Evolutionary conservation across 345 rosid species (phyloP).

Genomic region (Salix suchowensis): DNA sequence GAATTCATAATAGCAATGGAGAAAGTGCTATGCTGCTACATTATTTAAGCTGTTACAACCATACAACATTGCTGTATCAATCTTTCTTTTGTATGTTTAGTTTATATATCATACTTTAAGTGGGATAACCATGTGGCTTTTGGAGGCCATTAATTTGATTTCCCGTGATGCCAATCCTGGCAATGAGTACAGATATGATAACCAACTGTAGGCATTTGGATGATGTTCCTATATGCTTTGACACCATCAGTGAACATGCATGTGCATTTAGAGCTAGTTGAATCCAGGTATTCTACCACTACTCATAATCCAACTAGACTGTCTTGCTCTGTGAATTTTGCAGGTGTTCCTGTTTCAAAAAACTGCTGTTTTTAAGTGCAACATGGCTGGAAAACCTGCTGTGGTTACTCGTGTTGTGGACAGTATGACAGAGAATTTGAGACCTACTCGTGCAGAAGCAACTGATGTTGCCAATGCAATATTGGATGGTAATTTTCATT

Average conservation of each 20-base stretch:
- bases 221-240: neutral
- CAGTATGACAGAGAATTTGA: constrained; percentile 93
- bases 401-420: constrained; percentile 90
- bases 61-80: neutral
- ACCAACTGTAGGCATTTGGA: neutral
- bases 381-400: constrained; percentile 96
- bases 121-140: neutral
- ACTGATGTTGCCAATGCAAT: constrained; percentile 99
- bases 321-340: neutral
- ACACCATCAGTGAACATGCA: neutral
- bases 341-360: constrained; percentile 96
- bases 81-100: neutral
- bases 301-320: neutral
- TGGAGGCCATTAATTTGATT: neutral
- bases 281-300: neutral
- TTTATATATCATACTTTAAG: neutral
- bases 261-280: neutral
- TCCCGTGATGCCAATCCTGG: neutral
- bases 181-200: neutral
- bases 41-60: neutral
- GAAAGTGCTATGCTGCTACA: neutral
- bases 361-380: constrained; percentile 83
- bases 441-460: constrained; percentile 99
- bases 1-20: neutral
- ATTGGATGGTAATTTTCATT: constrained; percentile 67